phyloP scores from a whole-genome alignment of 495 filamentous ascomycete species.

The Cercophora samala region DNA sequence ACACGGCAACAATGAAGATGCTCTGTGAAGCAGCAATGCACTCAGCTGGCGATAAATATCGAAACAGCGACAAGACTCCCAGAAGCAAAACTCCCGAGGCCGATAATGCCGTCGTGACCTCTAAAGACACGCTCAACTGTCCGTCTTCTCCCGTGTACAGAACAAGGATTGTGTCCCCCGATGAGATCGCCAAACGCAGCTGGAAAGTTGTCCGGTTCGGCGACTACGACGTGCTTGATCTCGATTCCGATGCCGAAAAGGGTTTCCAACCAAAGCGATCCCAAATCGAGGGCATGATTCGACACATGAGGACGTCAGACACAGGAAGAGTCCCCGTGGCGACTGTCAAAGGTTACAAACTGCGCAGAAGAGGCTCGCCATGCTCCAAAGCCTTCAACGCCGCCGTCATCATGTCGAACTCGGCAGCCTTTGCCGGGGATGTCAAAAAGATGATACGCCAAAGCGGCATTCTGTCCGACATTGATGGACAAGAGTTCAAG shows the following conservation, averaged over 20 bases:
- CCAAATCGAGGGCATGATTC: background rate
- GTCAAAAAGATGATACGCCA: background rate
- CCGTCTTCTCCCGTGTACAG: background rate
- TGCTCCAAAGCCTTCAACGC: background rate
- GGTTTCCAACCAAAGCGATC: background rate
- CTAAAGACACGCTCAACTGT: background rate
- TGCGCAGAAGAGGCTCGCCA: background rate
- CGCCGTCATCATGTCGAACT: background rate
- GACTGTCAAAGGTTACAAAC: background rate
- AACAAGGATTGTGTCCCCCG: background rate
- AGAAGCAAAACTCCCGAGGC: no score
- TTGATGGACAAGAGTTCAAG: background rate
- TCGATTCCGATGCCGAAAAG: background rate
- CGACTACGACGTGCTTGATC: background rate
- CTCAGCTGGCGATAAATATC: no score
- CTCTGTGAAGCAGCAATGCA: no score
- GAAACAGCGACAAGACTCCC: no score
- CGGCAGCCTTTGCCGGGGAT: background rate
- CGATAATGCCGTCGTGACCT: no score
- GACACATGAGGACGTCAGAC: background rate
- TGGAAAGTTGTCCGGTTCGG: background rate
- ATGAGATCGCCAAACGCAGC: background rate
- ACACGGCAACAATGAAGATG: no score
- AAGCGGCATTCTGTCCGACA: background rate
- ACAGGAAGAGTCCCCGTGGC: background rate